Percentiles rank a stretch among this genome's conserved stretches.
phyloP scores from a whole-genome alignment of 176 grass and related monocot species.

The Carex scoparia region DNA sequence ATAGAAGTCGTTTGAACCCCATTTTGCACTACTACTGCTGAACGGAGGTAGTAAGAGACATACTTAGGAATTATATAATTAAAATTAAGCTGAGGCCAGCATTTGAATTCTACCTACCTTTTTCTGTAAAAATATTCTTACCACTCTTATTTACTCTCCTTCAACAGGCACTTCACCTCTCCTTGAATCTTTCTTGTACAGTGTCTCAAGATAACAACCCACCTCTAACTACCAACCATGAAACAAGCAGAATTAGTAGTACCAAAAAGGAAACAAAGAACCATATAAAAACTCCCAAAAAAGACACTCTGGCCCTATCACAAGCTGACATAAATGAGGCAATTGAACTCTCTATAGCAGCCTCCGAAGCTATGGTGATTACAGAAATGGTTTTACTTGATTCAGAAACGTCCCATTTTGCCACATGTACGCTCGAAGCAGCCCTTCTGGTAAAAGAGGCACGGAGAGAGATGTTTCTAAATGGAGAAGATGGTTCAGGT shows the following conservation, averaged over 20 bases:
- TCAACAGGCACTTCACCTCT: constrained; percentile 51
- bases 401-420: constrained; percentile 29
- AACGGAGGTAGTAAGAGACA: neutral
- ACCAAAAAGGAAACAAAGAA: constrained; percentile 12
- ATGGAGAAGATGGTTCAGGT: constrained; percentile 31
- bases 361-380: constrained; percentile 92
- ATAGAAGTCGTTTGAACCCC: neutral
- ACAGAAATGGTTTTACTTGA: constrained; percentile 46
- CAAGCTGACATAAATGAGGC: constrained; percentile 50
- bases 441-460: constrained; percentile 66
- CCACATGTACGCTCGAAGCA: constrained; percentile 40
- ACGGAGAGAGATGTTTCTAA: constrained; percentile 42
- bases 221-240: constrained; percentile 30
- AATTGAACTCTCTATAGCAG: constrained; percentile 78
- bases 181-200: constrained; percentile 62
- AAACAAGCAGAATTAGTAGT: constrained; percentile 12
- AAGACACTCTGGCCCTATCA: constrained; percentile 34
- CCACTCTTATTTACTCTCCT: neutral
- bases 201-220: constrained; percentile 28
- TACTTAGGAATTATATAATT: neutral
- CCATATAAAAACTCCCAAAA: constrained; percentile 27
- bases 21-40: neutral
- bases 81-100: neutral
- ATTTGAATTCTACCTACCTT: neutral
- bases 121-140: constrained; percentile 5